These are phyloP conservation scores for Elsinoe perseae DNA, from an alignment of 2,329 filamentous ascomycete species.

Conservation along the genomic window DNA sequence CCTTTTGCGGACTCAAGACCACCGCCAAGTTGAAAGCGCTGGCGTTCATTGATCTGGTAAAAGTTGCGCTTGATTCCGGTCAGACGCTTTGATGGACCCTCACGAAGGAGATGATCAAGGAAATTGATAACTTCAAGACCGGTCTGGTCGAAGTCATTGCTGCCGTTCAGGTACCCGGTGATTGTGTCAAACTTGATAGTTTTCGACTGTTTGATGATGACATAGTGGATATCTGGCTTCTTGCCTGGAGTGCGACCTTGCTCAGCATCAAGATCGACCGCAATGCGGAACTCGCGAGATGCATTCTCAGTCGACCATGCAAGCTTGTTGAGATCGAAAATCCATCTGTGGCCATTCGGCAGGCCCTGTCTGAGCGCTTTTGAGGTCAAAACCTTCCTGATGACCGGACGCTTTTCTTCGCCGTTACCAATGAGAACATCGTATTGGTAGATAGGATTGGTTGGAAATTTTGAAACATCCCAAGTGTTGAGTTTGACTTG, in stretches of 20 bases:
- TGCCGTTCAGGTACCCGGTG: constrained; percentile 55
- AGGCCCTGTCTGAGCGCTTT: constrained; percentile 51
- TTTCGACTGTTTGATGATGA: constrained; percentile 54
- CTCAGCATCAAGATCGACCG: constrained; percentile 67
- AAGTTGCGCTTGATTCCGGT: constrained; percentile 74
- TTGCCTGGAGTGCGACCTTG: constrained; percentile 36
- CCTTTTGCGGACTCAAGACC: constrained; percentile 77
- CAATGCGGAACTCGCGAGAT: constrained; percentile 35
- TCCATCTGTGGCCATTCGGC: constrained; percentile 48
- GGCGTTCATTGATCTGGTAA: constrained; percentile 51
- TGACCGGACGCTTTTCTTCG: constrained; percentile 55
- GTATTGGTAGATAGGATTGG: constrained; percentile 66
- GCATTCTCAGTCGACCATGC: constrained; percentile 59
- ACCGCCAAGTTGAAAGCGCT: constrained; percentile 49
- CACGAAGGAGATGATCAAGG: constrained; percentile 78
- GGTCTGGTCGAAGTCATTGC: constrained; percentile 53
- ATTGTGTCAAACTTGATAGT: constrained; percentile 53
- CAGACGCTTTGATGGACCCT: constrained; percentile 62
- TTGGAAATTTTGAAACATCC: constrained; percentile 54
- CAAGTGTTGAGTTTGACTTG: constrained; percentile 62
- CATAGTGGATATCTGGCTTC: constrained; percentile 24
- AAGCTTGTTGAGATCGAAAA: constrained; percentile 77
- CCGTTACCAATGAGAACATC: constrained; percentile 62
- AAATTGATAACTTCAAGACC: constrained; percentile 82
- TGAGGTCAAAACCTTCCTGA: constrained; percentile 71